Evolutionary conservation across 2,329 filamentous ascomycete genomes (phyloP), one percentile per base, ranked within the genome.

Genomic region (Penicillium thymicola): DNA sequence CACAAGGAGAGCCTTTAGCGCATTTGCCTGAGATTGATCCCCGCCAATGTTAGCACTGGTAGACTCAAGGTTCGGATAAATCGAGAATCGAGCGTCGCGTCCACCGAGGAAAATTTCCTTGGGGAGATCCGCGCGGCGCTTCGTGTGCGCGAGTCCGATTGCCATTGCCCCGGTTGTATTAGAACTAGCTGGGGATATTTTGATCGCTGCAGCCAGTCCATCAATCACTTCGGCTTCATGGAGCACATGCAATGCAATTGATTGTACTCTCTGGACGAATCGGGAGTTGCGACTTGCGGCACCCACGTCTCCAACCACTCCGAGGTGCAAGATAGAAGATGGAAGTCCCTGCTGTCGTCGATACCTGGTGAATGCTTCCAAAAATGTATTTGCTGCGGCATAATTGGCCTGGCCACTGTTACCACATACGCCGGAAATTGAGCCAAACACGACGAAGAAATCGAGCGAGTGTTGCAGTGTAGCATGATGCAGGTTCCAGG

Each of bases 361-460:
- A 40, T 70, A 66, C 11, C 52, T 49, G 1, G 63, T 65, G 10
- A 74, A 62, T 1, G 65, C 63, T 41, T 72, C 67, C 8, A 73
- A 61, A 58, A 67, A 76, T 6, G 69, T 62, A 51, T 69, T 70
- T 10, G 65, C 73, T 11, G 73, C 69, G 0, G 69, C 67, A 44
- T 77, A 76, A 54, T 74, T 77, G 4, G 78, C 69, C 48, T 81
- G 68, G 4, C 76, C 73, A 0, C 69, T 57, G 47, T 77, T 77
- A 0, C 79, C 65, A 23, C 43, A 54, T 0, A 63, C 32, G 1
- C 62, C 60, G 2, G 48, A 76, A 4, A 78, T 47, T 4, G 74
- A 76, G 3, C 70, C 70, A 7, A 74, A 64, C 14, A 70, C 60
- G 41, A 75, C 53, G 25, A 68, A 67, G 43, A 67, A 66, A 42